Base-by-base conservation (phyloP, 2,329 filamentous ascomycete species). In the Drechslera avenae region DNA sequence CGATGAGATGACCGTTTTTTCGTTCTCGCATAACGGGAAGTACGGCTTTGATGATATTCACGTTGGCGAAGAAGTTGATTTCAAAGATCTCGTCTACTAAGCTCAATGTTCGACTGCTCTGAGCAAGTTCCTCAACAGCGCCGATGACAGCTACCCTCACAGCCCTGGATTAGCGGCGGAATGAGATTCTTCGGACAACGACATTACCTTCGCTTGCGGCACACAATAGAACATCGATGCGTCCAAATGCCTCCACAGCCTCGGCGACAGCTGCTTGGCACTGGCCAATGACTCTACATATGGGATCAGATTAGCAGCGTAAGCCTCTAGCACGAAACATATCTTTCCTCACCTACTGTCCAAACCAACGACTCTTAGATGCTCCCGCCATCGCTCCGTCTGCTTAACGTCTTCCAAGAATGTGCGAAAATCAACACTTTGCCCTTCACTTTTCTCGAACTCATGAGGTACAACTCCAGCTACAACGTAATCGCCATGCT, bases 31-130 rank as follows among this genome's bases (percentile, higher is more conserved):
- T 87, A 46, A 86, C 82, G 1, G 93, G 91, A 17, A 99, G 80
- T 1, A 86, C 82, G 12, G 92, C 89, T 73, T 94, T 95, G 78
- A 97, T 95, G 70, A 96, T 90, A 75, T 97, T 97, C 72, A 97
- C 88, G 50, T 95, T 91, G 1, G 90, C 91, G 73, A 97, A 97
- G 79, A 95, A 97, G 65, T 96, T 91, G 57, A 86, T 86, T 73
- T 97, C 93, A 71, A 97, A 97, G 72, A 97, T 93, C 67, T 96
- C 90, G 54, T 89, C 85, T 30, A 95, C 87, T 14, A 97, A 82
- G 51, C 87, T 91, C 61, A 87, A 83, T 1, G 90, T 91, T 35
- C 86, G 83, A 4, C 82, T 81, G 18, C 82, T 87, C 23, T 89
- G 88, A 1, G 87, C 86, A 19, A 97, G 79, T 73, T 99, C 94